Conservation (phyloP, 371 early-diverging fungal genomes). For the Encephalitozoon intestinalis region DNA sequence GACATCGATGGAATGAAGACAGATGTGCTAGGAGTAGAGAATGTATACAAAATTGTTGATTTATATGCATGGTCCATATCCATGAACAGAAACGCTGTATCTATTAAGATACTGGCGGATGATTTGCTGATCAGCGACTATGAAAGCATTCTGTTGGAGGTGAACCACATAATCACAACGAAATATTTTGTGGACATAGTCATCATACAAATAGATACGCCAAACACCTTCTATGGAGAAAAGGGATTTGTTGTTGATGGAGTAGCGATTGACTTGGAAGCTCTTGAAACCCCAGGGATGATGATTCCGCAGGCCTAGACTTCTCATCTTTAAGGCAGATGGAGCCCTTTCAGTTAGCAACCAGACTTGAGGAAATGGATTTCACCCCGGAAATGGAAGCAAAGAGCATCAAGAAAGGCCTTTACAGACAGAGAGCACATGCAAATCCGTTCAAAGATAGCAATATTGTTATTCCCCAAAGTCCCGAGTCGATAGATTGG, state of each 20-base stretch:
- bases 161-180: constrained; percentile 21
- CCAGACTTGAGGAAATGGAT: not conserved
- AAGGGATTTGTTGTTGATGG: constrained; percentile 26
- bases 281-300: not conserved
- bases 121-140: constrained; percentile 44
- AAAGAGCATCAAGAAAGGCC: constrained; percentile 64
- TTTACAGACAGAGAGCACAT: constrained; percentile 89
- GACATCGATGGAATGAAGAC: constrained; percentile 21
- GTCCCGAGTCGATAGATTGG: constrained; percentile 79
- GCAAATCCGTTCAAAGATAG: constrained; percentile 69
- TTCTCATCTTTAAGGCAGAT: not conserved
- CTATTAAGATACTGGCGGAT: constrained; percentile 28
- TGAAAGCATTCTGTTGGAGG: constrained; percentile 32
- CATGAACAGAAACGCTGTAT: constrained; percentile 35
- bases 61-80: constrained; percentile 49
- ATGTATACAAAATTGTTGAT: constrained; percentile 31
- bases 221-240: constrained; percentile 10
- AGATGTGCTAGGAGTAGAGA: constrained; percentile 18
- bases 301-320: not conserved
- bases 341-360: no score
- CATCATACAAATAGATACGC: constrained; percentile 51
- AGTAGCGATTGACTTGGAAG: not conserved
- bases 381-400: not conserved
- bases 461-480: constrained; percentile 66
- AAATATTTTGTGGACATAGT: constrained; percentile 31